Conservation (phyloP, 1,139 yeast species). For the Suzukiozyma palmioleophila region DNA sequence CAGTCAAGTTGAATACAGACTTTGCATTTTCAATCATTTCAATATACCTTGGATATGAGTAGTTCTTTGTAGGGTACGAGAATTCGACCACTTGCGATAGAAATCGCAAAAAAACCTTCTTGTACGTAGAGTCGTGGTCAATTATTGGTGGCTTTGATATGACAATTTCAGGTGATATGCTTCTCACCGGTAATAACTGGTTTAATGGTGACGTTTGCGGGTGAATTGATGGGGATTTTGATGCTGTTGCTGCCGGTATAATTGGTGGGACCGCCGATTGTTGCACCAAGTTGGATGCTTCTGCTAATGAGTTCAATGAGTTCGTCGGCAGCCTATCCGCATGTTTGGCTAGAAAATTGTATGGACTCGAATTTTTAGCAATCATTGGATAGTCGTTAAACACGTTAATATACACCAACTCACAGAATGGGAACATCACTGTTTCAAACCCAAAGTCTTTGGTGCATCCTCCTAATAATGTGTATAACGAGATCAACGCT, state of each 20-base stretch:
- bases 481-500: conserved; percentile 49
- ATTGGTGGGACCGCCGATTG: not conserved
- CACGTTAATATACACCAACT: conserved; percentile 60
- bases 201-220: conserved; percentile 2
- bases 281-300: not conserved
- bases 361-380: conserved; percentile 37
- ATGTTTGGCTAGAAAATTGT: conserved; percentile 11
- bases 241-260: not conserved
- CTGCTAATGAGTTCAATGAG: conserved; percentile 5
- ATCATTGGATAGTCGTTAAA: conserved; percentile 62
- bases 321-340: not conserved
- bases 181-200: not conserved
- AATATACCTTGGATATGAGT: conserved; percentile 64
- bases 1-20: conserved; percentile 52
- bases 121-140: conserved; percentile 4
- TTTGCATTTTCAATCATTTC: conserved; percentile 71
- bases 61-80: conserved; percentile 51
- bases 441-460: conserved; percentile 79
- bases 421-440: conserved; percentile 58
- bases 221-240: conserved; percentile 4
- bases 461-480: conserved; percentile 64
- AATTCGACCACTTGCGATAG: conserved; percentile 46
- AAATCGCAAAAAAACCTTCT: conserved; percentile 37
- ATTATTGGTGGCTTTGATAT: conserved; percentile 1
- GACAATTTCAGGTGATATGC: not conserved